These are phyloP conservation scores for Ophiocordyceps australis DNA, from an alignment of 2,329 filamentous ascomycete species.

Conservation along the genomic window DNA sequence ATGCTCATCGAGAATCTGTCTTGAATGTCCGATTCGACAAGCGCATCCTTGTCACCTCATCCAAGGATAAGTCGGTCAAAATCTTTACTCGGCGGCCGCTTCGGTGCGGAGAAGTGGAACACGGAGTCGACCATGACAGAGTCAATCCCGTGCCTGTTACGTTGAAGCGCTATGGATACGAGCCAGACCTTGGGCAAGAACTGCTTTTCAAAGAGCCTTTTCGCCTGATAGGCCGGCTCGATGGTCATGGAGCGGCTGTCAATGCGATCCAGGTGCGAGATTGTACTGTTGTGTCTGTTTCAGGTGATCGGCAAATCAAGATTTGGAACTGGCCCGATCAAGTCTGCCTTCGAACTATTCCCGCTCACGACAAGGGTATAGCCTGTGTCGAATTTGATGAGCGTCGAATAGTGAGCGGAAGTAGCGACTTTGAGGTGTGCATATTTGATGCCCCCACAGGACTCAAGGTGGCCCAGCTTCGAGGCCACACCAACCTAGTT, in stretches of 20 bases:
- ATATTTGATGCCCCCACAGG: conserved; percentile 80
- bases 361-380: conserved; percentile 87
- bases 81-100: conserved; percentile 73
- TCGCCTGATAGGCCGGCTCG: conserved; percentile 58
- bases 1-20: conserved; percentile 78
- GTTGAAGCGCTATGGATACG: conserved; percentile 36
- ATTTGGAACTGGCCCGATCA: conserved; percentile 83
- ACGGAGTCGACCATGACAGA: conserved; percentile 16
- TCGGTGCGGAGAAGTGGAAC: conserved; percentile 39
- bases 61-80: conserved; percentile 93
- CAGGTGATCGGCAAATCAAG: conserved; percentile 84
- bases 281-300: conserved; percentile 81
- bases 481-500: conserved; percentile 69
- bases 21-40: conserved; percentile 87
- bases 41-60: conserved; percentile 84
- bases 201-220: conserved; percentile 44
- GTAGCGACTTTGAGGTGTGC: conserved; percentile 88
- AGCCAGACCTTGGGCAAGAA: conserved; percentile 24
- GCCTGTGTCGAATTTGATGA: conserved; percentile 96
- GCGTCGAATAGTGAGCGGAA: conserved; percentile 82
- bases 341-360: conserved; percentile 55
- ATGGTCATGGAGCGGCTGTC: conserved; percentile 79
- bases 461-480: conserved; percentile 75
- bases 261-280: conserved; percentile 88
- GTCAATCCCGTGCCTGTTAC: conserved; percentile 34